Conservation (phyloP, 306 rosid genomes). For the Rosa rugosa region DNA sequence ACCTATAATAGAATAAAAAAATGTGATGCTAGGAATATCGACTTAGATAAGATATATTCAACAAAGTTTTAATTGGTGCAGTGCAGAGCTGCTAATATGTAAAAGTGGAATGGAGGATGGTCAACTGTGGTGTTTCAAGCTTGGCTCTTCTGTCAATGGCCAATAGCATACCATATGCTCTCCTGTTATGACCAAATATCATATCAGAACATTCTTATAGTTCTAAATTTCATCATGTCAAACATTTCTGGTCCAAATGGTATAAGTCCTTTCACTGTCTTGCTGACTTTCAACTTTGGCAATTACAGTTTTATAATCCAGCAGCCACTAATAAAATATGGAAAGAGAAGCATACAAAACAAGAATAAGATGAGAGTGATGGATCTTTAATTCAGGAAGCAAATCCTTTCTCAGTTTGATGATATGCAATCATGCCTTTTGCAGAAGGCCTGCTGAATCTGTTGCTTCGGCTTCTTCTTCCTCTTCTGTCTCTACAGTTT, state of each 20-base stretch:
- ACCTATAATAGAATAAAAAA: background rate
- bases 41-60: background rate
- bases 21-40: background rate
- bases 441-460: slow-evolving; percentile 4
- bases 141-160: background rate
- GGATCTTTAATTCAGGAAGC: background rate
- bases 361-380: background rate
- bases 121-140: background rate
- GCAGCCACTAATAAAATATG: background rate
- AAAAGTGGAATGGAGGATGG: background rate
- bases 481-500: background rate
- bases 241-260: background rate
- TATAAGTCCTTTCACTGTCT: background rate
- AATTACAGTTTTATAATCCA: background rate
- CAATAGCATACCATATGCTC: background rate
- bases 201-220: background rate
- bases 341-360: background rate
- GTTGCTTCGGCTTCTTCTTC: slow-evolving; percentile 24
- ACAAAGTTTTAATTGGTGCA: background rate
- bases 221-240: background rate
- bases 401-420: background rate
- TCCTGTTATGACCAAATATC: background rate
- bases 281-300: background rate
- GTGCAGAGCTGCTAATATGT: background rate
- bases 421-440: slow-evolving; percentile 19